phyloP scores from a whole-genome alignment of 2,329 filamentous ascomycete species.

The Teratosphaeria nubilosa region DNA sequence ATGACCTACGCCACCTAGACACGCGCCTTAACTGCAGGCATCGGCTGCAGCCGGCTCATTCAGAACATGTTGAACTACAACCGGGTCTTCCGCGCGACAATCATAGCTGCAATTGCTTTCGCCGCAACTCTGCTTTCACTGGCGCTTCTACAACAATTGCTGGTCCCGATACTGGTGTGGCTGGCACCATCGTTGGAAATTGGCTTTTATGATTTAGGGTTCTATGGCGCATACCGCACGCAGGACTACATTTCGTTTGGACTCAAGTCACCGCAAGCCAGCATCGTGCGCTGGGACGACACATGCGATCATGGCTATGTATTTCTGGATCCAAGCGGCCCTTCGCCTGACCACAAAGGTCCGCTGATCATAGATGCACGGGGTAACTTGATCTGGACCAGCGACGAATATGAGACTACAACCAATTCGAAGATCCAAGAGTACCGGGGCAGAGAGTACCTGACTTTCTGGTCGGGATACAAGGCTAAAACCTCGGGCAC shows the following conservation, averaged over 20 bases:
- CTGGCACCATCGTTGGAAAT: constrained; percentile 18
- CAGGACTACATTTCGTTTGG: constrained; percentile 19
- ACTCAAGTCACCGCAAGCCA: constrained; percentile 17
- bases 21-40: not conserved
- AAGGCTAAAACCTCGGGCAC: constrained; percentile 24
- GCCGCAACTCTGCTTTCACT: not conserved
- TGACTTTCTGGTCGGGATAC: constrained; percentile 32
- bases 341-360: constrained; percentile 19
- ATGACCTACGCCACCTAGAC: not conserved
- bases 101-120: not conserved
- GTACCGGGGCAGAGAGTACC: constrained; percentile 26
- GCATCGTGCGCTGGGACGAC: constrained; percentile 20
- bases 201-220: constrained; percentile 23
- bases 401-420: constrained; percentile 20
- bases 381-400: constrained; percentile 26
- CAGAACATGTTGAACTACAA: not conserved
- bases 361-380: constrained; percentile 27
- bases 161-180: constrained; percentile 22
- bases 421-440: constrained; percentile 26
- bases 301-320: constrained; percentile 20
- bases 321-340: constrained; percentile 22
- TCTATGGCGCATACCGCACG: constrained; percentile 22
- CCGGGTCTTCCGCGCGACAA: not conserved
- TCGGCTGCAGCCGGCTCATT: not conserved
- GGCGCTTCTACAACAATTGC: constrained; percentile 14